phyloP scores from a whole-genome alignment of 2,329 filamentous ascomycete genomes.

The Fusarium sp. region DNA sequence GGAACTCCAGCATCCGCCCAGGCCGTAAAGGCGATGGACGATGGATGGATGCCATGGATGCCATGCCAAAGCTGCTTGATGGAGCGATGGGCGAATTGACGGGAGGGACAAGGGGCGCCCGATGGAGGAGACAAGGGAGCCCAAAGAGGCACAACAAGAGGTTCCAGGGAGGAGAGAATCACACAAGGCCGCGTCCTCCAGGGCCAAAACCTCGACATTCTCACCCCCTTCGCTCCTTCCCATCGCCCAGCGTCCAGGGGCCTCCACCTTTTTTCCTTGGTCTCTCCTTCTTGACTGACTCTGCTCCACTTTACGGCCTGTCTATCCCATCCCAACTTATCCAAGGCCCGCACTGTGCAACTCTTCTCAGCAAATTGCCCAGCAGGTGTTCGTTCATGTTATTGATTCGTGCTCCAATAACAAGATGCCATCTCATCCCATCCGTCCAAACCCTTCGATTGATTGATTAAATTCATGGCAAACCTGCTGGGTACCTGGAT shows the following conservation, averaged over 20 bases:
- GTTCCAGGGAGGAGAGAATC: neutral
- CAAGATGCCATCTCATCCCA: constrained; percentile 22
- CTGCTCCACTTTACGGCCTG: neutral
- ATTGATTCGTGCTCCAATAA: constrained; percentile 22
- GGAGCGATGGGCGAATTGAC: constrained; percentile 24
- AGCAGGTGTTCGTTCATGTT: constrained; percentile 20
- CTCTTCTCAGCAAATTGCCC: constrained; percentile 30
- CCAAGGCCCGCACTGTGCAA: constrained; percentile 28
- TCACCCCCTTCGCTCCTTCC: constrained; percentile 7
- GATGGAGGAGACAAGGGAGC: constrained; percentile 31
- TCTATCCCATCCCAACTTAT: neutral
- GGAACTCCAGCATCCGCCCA: constrained; percentile 31
- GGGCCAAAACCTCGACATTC: constrained; percentile 5
- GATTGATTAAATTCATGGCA: constrained; percentile 28
- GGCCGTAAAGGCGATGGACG: constrained; percentile 10
- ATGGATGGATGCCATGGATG: constrained; percentile 22
- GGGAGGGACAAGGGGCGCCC: constrained; percentile 14
- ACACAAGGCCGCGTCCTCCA: constrained; percentile 1
- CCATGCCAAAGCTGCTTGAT: constrained; percentile 16
- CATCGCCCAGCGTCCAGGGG: neutral
- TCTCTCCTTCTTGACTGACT: neutral
- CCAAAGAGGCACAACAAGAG: constrained; percentile 24
- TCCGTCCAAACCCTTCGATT: constrained; percentile 12
- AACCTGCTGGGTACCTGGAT: constrained; percentile 8
- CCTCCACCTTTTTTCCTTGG: constrained; percentile 12